Percentiles rank a stretch among this genome's conserved stretches.
These are phyloP conservation scores for Candida berthetii DNA, from an alignment of 805 yeast genomes.

Conservation along the genomic window DNA sequence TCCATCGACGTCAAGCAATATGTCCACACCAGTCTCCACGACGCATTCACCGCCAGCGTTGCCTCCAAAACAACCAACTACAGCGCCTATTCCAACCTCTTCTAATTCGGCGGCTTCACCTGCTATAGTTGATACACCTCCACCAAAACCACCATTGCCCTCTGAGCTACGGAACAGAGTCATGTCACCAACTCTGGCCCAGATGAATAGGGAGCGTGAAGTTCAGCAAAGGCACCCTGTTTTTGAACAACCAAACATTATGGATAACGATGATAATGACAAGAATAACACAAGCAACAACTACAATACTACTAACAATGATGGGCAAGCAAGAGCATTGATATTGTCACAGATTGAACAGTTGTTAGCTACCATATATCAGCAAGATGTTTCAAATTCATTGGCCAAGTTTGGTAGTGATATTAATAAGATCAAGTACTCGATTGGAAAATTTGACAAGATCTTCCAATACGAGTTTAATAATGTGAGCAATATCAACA, in stretches of 20 bases:
- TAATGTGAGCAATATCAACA: constrained; percentile 19
- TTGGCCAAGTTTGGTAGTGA: constrained; percentile 15
- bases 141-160: constrained; percentile 34
- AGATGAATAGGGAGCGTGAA: not conserved
- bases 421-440: constrained; percentile 20
- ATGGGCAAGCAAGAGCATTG: not conserved
- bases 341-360: constrained; percentile 13
- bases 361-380: constrained; percentile 16
- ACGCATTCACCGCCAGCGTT: constrained; percentile 25
- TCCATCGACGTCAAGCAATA: too few species aligned
- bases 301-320: too few species aligned
- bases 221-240: constrained; percentile 1
- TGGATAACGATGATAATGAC: constrained; percentile 4
- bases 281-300: not conserved
- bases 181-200: constrained; percentile 8
- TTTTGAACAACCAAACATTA: constrained; percentile 17
- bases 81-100: too few species aligned
- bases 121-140: too few species aligned
- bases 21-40: constrained; percentile 1
- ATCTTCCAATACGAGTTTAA: constrained; percentile 28
- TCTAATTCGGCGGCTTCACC: too few species aligned
- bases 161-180: constrained; percentile 16
- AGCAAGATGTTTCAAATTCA: constrained; percentile 16
- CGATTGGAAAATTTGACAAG: constrained; percentile 29
- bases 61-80: too few species aligned